A percentile compares a stretch with the other conserved stretches of the same genome.
These are phyloP conservation scores for Lumnitzera racemosa DNA, from an alignment of 345 rosid genomes.

Conservation along the genomic window DNA sequence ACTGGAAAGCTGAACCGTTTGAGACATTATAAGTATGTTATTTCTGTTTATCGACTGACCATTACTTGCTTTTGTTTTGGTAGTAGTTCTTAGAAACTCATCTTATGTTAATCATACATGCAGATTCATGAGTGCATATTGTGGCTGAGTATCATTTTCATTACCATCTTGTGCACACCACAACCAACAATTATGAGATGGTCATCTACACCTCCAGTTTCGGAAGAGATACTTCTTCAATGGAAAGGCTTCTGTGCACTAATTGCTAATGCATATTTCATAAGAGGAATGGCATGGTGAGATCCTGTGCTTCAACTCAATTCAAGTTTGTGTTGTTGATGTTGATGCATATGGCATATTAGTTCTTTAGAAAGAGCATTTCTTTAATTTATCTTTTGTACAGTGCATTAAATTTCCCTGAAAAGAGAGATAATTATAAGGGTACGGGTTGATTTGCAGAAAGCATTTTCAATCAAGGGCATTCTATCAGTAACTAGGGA, in stretches of 20 bases:
- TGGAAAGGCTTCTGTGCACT: slow-evolving; percentile 94
- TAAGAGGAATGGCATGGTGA: slow-evolving; percentile 94
- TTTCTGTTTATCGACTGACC: not conserved
- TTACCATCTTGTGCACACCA: slow-evolving; percentile 90
- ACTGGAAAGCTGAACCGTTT: no score
- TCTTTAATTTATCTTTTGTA: no score
- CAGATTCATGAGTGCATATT: slow-evolving; percentile 85
- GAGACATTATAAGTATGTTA: no score
- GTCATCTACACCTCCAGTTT: slow-evolving; percentile 68
- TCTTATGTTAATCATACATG: slow-evolving; percentile 3
- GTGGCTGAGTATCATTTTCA: slow-evolving; percentile 86
- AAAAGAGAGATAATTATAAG: no score
- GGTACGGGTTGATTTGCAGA: no score
- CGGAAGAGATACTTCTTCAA: slow-evolving; percentile 43
- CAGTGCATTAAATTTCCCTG: no score
- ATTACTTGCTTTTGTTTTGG: not conserved
- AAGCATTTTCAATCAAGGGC: no score
- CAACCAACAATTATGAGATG: slow-evolving; percentile 85
- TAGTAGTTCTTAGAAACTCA: not conserved
- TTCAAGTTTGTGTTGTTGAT: no score
- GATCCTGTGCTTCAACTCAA: slow-evolving; percentile 4
- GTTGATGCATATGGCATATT: no score
- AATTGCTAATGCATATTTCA: slow-evolving; percentile 81
- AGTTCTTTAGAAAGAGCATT: no score
- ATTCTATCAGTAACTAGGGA: no score